These are phyloP conservation scores for Lyophyllum semitale DNA, from an alignment of 768 basidiomycete species.

Conservation along the genomic window DNA sequence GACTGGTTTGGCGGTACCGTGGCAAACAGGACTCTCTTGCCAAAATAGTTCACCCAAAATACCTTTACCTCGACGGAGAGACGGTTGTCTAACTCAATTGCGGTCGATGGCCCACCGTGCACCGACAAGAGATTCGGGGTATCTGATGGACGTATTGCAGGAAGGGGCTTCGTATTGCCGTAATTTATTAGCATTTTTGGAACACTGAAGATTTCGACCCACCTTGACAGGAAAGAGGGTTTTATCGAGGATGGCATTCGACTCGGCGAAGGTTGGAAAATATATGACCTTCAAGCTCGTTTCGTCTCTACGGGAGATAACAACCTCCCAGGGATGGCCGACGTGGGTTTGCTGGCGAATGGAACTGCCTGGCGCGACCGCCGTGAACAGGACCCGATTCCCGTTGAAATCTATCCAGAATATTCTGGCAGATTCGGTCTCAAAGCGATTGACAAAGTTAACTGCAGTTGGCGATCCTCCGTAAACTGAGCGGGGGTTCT, in stretches of 20 bases:
- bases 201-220: background rate
- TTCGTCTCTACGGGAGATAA: background rate
- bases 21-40: background rate
- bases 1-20: background rate
- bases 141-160: background rate
- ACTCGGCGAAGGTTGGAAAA: background rate
- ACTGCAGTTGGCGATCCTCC: constrained; percentile 1
- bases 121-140: background rate
- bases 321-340: constrained; percentile 12
- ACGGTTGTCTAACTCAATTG: constrained; percentile 12
- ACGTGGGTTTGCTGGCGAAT: background rate
- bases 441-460: constrained; percentile 2
- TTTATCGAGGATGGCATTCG: background rate
- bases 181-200: background rate
- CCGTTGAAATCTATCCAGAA: constrained; percentile 3
- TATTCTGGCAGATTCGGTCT: constrained; percentile 1
- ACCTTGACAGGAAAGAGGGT: background rate
- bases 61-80: constrained; percentile 8
- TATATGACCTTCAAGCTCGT: constrained; percentile 3
- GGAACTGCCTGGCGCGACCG: background rate
- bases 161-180: background rate
- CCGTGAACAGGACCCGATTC: background rate
- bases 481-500: background rate
- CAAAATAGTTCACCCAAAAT: constrained; percentile 3
- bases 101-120: background rate